Base-by-base conservation (phyloP, 164 flowering plant genomes). In the Taxillus chinensis region DNA sequence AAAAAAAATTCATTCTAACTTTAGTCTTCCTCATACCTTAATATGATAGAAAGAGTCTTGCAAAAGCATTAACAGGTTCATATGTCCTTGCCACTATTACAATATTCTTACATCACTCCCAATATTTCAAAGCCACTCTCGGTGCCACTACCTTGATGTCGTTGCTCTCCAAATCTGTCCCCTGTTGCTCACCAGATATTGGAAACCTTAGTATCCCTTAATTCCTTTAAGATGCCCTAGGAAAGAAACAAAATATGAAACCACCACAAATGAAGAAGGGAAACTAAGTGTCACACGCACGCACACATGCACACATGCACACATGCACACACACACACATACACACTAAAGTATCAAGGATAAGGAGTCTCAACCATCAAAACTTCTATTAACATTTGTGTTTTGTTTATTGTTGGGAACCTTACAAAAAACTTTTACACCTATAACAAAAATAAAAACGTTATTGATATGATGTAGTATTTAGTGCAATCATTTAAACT, bases 361-460 rank as follows among this genome's bases (percentile, higher is more conserved):
- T n/a, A 3, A 7, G 7, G 4, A 48, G 0, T 10, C 0, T 62
- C n/a, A 27, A 80, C 89, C 84, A 80, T 71, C 57, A 78, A 62
- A 49, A 62, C 38, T 39, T 64, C 66, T 15, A 76, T 64, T 62
- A 84, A 82, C 16, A 49, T 37, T 62, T 80, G 73, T 41, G 73
- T 49, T 46, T 75, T 80, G 42, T 14, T 16, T 45, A 7, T 37
- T 46, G 75, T 64, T 16, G 73, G 61, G 74, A 84, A 82, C 45
- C 75, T 71, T 55, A 82, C 51, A 46, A 81, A 82, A 69, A 82
- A 84, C 71, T 84, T 84, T 74, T 84, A 83, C 16, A 73, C 67
- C 89, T 84, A 85, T 60, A 73, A 75, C 65, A 0, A 61, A 16
- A 42, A 10, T 7, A 53, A 49, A n/a, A 8, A 13, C 41, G 9